Evolutionary conservation across 2,329 filamentous ascomycete genomes (phyloP), one percentile per base, ranked within the genome.

Genomic region (Fusarium devonianum): DNA sequence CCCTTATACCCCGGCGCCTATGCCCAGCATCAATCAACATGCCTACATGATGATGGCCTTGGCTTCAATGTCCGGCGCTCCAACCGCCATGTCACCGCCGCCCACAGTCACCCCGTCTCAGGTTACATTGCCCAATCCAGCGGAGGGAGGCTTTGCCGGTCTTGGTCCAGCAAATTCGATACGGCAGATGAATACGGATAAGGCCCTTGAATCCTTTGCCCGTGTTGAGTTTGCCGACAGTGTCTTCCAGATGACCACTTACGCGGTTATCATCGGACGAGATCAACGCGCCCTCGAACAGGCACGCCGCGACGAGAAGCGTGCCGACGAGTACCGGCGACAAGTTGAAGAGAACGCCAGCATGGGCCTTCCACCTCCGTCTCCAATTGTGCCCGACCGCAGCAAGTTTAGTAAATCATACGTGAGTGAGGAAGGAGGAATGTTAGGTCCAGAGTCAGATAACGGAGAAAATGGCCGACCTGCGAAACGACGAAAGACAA

Each of bases 211-310:
- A 63, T 83, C 80, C 3, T 84, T 83, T 67, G 81, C 81, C 32
- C 75, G 78, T 41, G 75, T 92, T 53, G 82, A 86, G 63, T 92
- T 92, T 67, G 79, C 82, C 59, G 89, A 92, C 74, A 87, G 88
- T 66, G 81, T 85, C 46, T 92, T 89, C 69, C 88, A 89, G 71
- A 88, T 92, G 84, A 90, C 85, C 40, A 90, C 87, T 2, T 87
- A 86, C 62, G 79, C 83, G 41, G 81, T 92, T 60, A 82, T 89
- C 47, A 83, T 92, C 19, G 88, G 88, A 44, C 85, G 89, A 53
- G 88, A 92, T 69, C 78, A 85, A 63, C 73, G 77, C 41, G 84
- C 84, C 8, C 71, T 84, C 57, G 72, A 78, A 44, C 77, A 82
- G 59, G 83, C 82, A 16, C 75, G 77, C 33, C 73, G 74, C 45